These are phyloP conservation scores for Kewa caespitosa DNA, from an alignment of 179 eudicot species.

Conservation along the genomic window DNA sequence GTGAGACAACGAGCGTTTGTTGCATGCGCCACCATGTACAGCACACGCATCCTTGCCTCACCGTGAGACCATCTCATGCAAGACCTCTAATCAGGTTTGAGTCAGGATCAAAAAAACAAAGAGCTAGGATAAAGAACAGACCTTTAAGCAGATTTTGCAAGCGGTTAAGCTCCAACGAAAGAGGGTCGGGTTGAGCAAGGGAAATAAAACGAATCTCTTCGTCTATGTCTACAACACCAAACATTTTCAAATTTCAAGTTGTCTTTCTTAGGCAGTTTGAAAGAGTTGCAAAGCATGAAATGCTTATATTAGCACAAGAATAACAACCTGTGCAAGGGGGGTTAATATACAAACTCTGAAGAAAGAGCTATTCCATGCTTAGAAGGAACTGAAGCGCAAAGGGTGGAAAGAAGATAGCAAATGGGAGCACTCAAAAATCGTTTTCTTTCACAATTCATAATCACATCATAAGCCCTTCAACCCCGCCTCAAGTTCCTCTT, in stretches of 20 bases:
- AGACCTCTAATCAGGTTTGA: neutral
- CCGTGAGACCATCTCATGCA: neutral
- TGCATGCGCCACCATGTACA: too few species aligned
- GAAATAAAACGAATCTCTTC: slow-evolving; percentile 23
- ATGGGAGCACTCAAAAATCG: neutral
- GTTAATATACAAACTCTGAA: too few species aligned
- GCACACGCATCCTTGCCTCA: too few species aligned
- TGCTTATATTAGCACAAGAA: too few species aligned
- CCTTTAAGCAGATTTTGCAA: slow-evolving; percentile 83
- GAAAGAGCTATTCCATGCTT: slow-evolving; percentile 27
- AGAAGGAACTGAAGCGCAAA: slow-evolving; percentile 54
- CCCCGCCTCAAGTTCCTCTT: neutral
- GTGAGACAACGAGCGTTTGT: too few species aligned
- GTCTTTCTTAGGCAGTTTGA: too few species aligned
- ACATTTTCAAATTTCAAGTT: too few species aligned
- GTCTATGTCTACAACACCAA: slow-evolving; percentile 32
- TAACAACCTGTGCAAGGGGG: too few species aligned
- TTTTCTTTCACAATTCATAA: slow-evolving; percentile 11
- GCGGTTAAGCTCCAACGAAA: slow-evolving; percentile 65
- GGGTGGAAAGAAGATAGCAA: slow-evolving; percentile 27
- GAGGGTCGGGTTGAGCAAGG: slow-evolving; percentile 55
- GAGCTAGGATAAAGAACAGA: slow-evolving; percentile 9
- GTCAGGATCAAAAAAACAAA: neutral
- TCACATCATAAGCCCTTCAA: slow-evolving; percentile 26
- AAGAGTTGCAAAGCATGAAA: neutral